These are phyloP conservation scores for Ogataea saltuana DNA, from an alignment of 805 yeast genomes.

Conservation along the genomic window DNA sequence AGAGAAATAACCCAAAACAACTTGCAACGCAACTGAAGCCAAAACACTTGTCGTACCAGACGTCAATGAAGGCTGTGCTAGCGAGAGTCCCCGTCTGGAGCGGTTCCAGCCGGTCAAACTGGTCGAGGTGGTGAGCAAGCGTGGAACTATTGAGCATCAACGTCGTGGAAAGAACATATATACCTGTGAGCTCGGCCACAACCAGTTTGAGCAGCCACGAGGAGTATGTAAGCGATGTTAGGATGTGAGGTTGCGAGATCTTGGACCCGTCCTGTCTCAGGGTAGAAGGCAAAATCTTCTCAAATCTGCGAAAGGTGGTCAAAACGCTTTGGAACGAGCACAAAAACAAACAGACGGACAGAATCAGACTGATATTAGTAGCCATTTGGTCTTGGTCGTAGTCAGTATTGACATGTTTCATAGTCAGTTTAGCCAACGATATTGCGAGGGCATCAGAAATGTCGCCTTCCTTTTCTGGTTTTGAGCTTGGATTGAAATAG, in stretches of 20 bases:
- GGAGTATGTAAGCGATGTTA: slow-evolving; percentile 2
- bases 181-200: slow-evolving; percentile 48
- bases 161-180: slow-evolving; percentile 54
- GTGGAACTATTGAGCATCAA: slow-evolving; percentile 47
- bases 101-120: slow-evolving; percentile 30
- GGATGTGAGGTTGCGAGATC: neutral
- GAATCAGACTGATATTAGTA: slow-evolving; percentile 48
- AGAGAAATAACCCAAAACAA: slow-evolving; percentile 26
- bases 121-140: slow-evolving; percentile 45
- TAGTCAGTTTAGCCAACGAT: slow-evolving; percentile 44
- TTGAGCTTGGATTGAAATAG: slow-evolving; percentile 3
- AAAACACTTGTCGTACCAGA: slow-evolving; percentile 55
- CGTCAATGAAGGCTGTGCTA: slow-evolving; percentile 42
- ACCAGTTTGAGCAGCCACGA: slow-evolving; percentile 34
- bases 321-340: slow-evolving; percentile 67
- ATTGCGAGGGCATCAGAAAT: slow-evolving; percentile 50
- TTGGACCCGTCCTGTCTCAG: slow-evolving; percentile 5
- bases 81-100: slow-evolving; percentile 4
- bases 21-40: slow-evolving; percentile 44
- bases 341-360: slow-evolving; percentile 59
- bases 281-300: slow-evolving; percentile 23
- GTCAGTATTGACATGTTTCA: slow-evolving; percentile 28
- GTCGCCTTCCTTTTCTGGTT: slow-evolving; percentile 5
- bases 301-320: slow-evolving; percentile 57
- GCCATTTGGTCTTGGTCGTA: slow-evolving; percentile 42